These are phyloP conservation scores for Sporothrix dimorphospora DNA, from an alignment of 2,329 filamentous ascomycete species.

Conservation along the genomic window DNA sequence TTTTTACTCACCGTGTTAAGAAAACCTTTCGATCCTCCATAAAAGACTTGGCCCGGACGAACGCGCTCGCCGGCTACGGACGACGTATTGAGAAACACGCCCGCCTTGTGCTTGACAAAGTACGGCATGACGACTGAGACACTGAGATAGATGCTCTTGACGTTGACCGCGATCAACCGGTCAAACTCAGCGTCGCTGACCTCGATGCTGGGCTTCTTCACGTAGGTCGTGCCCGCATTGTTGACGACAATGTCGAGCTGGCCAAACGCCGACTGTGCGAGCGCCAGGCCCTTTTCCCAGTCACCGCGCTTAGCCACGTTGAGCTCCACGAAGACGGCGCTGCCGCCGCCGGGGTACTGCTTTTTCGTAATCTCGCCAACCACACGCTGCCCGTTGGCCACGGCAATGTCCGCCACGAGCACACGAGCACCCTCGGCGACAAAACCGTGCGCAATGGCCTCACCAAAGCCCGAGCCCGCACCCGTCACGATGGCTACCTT, in stretches of 20 bases:
- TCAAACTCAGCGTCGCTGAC: background rate
- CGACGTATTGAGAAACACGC: background rate
- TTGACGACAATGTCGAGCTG: background rate
- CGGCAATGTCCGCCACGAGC: background rate
- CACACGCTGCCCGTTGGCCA: background rate
- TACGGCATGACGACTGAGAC: background rate
- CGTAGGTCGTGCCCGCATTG: background rate
- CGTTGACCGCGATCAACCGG: background rate
- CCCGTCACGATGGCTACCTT: background rate
- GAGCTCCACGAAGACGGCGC: background rate
- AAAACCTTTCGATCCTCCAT: background rate
- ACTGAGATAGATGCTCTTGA: background rate
- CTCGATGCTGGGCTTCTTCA: background rate
- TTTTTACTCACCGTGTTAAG: background rate
- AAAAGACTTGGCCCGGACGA: background rate
- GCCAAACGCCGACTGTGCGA: background rate
- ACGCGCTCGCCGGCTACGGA: background rate
- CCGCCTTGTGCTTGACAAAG: background rate
- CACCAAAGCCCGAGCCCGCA: background rate
- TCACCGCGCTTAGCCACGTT: background rate
- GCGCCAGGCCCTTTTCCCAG: background rate
- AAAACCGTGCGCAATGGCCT: slow-evolving; percentile 1
- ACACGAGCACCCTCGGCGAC: background rate
- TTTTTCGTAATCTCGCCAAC: background rate
- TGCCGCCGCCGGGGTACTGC: background rate